A percentile compares a stretch with the other conserved stretches of the same genome.
Conservation (phyloP, 176 grass and related monocot species). For the Paspalum vaginatum region DNA sequence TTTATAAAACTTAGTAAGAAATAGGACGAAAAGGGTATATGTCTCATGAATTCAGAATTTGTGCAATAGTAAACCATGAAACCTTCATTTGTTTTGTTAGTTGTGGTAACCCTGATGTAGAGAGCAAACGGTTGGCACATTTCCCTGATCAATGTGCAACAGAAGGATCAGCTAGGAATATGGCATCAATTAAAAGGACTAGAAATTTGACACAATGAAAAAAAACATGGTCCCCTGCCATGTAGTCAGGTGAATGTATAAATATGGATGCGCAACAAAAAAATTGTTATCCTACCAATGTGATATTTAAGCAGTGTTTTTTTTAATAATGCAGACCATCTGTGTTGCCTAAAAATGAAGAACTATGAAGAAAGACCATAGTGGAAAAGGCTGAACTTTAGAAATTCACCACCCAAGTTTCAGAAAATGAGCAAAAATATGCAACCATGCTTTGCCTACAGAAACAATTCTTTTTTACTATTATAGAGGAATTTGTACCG, state of each 20-base stretch:
- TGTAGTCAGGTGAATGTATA: not conserved
- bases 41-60: conserved; percentile 12
- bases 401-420: not conserved
- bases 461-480: not conserved
- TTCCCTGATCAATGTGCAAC: conserved; percentile 60
- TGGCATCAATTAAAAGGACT: not conserved
- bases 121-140: conserved; percentile 89
- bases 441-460: not conserved
- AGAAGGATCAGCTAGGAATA: conserved; percentile 32
- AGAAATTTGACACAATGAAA: not conserved
- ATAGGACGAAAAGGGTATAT: conserved; percentile 15
- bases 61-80: not conserved
- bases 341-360: not conserved
- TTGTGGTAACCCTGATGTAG: conserved; percentile 80
- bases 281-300: not conserved
- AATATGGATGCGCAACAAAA: not conserved
- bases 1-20: conserved; percentile 12
- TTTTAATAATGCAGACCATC: not conserved
- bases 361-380: not conserved
- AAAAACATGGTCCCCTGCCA: not conserved
- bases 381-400: not conserved
- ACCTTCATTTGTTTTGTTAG: conserved; percentile 99
- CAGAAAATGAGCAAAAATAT: not conserved
- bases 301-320: not conserved
- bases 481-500: conserved; percentile 15